Base-by-base conservation (phyloP, 441 rosid genomes). In the Jatropha podagrica region DNA sequence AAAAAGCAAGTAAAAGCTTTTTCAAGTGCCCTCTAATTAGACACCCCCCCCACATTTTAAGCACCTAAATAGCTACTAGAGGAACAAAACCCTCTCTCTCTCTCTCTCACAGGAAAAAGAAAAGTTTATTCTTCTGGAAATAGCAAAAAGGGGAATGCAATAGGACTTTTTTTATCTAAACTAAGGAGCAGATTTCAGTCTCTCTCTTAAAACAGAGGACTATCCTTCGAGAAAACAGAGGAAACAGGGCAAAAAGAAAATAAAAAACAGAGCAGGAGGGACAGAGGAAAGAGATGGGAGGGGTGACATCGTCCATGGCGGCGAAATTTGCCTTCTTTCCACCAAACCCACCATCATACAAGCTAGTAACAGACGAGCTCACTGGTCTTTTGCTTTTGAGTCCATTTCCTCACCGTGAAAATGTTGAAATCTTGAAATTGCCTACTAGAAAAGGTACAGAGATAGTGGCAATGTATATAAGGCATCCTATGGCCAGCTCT, bases 251-350 rank as follows among this genome's bases (percentile, higher is more conserved):
- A 46, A 54, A 37, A 59, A 46, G 65, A 2, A 71, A 52, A 70
- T 13, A 37, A 56, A 20, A 61, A 61, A 32, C 41, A 61, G 65
- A 61, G 65, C 65, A 27, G 26, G 41, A 27, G 40, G 64, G 58
- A 20, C n/a, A 54, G 74, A 51, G 76, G 76, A 66, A 61, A 69
- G 61, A 56, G 77, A 94, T 96, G 99, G 98, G 98, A 74, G 98
- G 96, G 65, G 94, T 94, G 55, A 90, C 98, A 51, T 96, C 98
- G 48, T 94, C 98, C 48, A 90, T 96, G 89, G 99, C 99, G 80
- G 96, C 98, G 56, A 96, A 90, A 84, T 91, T 96, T 68, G 98
- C 99, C 64, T 96, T 96, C 83, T 96, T 94, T 65, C 98, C 98
- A 12, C 99, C 97, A 77, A 93, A 85, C 84, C 99, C 99, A 68